phyloP scores from a whole-genome alignment of 2,329 filamentous ascomycete genomes.

The Trichophyton mentagrophytes region DNA sequence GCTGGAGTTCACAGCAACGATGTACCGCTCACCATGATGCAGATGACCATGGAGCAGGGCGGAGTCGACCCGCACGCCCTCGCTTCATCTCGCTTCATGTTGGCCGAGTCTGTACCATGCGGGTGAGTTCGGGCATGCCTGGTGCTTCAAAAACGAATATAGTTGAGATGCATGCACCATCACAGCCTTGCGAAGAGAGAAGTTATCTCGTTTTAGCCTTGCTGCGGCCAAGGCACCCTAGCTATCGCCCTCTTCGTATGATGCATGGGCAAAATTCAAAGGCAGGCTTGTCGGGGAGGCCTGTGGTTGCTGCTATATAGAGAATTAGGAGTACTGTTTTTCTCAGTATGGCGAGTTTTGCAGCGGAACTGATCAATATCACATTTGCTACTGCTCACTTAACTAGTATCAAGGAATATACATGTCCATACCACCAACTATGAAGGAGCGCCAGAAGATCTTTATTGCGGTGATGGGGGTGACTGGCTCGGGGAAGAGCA shows the following conservation, averaged over 20 bases:
- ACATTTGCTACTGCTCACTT: neutral
- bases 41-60: neutral
- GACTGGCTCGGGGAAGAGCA: conserved; percentile 31
- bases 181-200: neutral
- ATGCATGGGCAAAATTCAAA: neutral
- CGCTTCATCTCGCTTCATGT: neutral
- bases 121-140: neutral
- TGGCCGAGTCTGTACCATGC: neutral
- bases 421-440: neutral
- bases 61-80: neutral
- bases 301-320: neutral
- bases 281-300: neutral
- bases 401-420: neutral
- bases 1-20: neutral
- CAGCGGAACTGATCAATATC: neutral
- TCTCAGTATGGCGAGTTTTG: neutral
- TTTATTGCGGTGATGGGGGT: conserved; percentile 31
- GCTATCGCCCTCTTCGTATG: neutral
- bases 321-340: neutral
- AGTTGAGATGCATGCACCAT: neutral
- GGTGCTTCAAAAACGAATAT: neutral
- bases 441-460: conserved; percentile 5
- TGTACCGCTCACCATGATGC: neutral
- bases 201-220: neutral
- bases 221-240: neutral